A percentile compares a stretch with the other conserved stretches of the same genome.
phyloP scores from a whole-genome alignment of 2,329 filamentous ascomycete genomes.

The Aureobasidium vineae region DNA sequence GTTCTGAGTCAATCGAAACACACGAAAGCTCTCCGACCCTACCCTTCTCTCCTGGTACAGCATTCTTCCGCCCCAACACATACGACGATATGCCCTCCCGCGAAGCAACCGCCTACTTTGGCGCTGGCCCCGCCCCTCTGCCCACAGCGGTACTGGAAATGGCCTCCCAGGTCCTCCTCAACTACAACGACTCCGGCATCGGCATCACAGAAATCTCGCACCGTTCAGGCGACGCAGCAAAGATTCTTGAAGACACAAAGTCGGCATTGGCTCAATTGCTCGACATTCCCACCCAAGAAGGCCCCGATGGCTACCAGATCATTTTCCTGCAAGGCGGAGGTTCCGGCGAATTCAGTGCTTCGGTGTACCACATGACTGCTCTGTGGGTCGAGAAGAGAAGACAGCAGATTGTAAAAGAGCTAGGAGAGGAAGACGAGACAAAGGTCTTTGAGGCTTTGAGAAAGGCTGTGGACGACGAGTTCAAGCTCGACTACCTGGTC shows the following conservation, averaged over 20 bases:
- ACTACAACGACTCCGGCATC: slow-evolving; percentile 77
- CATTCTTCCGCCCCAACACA: neutral
- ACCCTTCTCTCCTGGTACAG: neutral
- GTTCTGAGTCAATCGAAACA: neutral
- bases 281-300: slow-evolving; percentile 73
- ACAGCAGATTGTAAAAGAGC: slow-evolving; percentile 57
- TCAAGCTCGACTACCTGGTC: slow-evolving; percentile 78
- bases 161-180: slow-evolving; percentile 72
- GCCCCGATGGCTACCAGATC: slow-evolving; percentile 78
- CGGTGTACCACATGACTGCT: slow-evolving; percentile 78
- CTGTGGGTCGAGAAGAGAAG: slow-evolving; percentile 75
- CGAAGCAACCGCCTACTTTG: slow-evolving; percentile 79
- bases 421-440: slow-evolving; percentile 55
- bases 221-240: slow-evolving; percentile 72
- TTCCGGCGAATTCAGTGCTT: slow-evolving; percentile 79
- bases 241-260: slow-evolving; percentile 77
- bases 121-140: slow-evolving; percentile 83
- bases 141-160: slow-evolving; percentile 77
- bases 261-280: slow-evolving; percentile 69
- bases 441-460: slow-evolving; percentile 61
- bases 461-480: slow-evolving; percentile 53
- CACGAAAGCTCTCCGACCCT: neutral
- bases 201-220: slow-evolving; percentile 90
- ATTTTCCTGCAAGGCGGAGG: slow-evolving; percentile 87
- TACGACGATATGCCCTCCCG: slow-evolving; percentile 62